Conservation (phyloP, 2,329 filamentous ascomycete genomes). For the Sordariomycetes sp. region DNA sequence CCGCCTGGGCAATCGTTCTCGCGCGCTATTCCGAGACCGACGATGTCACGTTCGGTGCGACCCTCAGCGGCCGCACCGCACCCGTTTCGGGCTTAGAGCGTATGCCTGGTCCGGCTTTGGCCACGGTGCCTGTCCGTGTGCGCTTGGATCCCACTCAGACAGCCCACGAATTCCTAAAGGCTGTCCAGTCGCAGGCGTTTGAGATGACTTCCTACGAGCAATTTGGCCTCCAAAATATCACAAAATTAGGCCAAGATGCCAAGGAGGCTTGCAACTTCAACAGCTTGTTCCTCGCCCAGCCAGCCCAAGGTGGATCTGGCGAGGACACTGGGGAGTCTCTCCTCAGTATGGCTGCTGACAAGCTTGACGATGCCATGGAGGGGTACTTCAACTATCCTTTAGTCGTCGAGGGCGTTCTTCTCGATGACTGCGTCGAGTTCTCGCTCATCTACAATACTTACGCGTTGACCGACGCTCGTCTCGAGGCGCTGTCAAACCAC, state of each 20-base stretch:
- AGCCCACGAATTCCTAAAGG: conserved; percentile 7
- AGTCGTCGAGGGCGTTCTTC: conserved; percentile 3
- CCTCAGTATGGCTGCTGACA: not conserved
- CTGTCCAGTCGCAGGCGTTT: conserved; percentile 7
- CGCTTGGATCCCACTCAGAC: conserved; percentile 2
- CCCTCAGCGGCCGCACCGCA: conserved; percentile 11
- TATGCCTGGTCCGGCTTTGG: conserved; percentile 11
- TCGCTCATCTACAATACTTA: conserved; percentile 4
- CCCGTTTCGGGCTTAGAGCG: conserved; percentile 11
- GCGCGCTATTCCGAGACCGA: conserved; percentile 8
- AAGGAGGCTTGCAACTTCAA: conserved; percentile 5
- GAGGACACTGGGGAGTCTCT: not conserved
- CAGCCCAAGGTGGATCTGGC: conserved; percentile 1
- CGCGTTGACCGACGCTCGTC: conserved; percentile 5
- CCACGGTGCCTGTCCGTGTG: conserved; percentile 9
- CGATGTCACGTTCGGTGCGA: conserved; percentile 10
- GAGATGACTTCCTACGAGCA: conserved; percentile 6
- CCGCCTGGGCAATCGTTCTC: conserved; percentile 11
- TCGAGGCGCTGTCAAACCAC: conserved; percentile 7
- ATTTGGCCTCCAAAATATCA: conserved; percentile 7
- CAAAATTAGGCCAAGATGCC: conserved; percentile 3
- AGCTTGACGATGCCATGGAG: conserved; percentile 16
- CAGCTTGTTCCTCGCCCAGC: conserved; percentile 9
- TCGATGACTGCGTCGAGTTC: conserved; percentile 1
- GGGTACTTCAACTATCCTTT: conserved; percentile 6